These are phyloP conservation scores for Serpula lacrymans DNA, from an alignment of 768 basidiomycete genomes.

Conservation along the genomic window DNA sequence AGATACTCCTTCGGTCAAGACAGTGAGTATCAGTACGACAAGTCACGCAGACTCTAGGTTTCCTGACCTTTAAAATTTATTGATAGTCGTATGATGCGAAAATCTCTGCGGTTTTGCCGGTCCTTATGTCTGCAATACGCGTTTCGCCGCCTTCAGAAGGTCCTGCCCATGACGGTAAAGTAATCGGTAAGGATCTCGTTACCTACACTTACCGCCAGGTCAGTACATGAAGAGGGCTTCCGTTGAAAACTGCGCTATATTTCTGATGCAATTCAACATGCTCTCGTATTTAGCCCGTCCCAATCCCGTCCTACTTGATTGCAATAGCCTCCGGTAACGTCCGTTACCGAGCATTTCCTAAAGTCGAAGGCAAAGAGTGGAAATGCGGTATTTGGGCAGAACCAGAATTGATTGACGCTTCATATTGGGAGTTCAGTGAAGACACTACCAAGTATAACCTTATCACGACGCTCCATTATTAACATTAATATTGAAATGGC, in stretches of 20 bases:
- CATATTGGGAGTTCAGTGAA: conserved; percentile 85
- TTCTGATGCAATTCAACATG: not conserved
- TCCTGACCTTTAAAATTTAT: not conserved
- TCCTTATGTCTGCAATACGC: conserved; percentile 81
- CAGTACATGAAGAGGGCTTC: conserved; percentile 17
- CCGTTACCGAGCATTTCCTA: conserved; percentile 62
- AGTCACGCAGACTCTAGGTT: not conserved
- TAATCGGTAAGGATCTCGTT: conserved; percentile 69
- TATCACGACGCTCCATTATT: no score
- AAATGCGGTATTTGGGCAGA: conserved; percentile 89
- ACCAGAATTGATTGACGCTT: conserved; percentile 71
- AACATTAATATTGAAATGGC: not conserved
- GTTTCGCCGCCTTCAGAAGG: conserved; percentile 71
- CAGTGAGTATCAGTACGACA: conserved; percentile 42
- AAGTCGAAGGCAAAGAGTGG: conserved; percentile 66
- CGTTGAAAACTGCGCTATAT: no score
- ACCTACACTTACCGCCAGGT: conserved; percentile 80
- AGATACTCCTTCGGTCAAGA: conserved; percentile 88
- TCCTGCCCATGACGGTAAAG: conserved; percentile 68
- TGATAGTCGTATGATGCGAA: conserved; percentile 77
- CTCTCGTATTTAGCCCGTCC: conserved; percentile 52
- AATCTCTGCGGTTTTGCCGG: conserved; percentile 77
- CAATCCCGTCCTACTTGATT: conserved; percentile 89
- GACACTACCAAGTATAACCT: conserved; percentile 70
- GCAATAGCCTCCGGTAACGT: conserved; percentile 89